These are phyloP conservation scores for Diplotaxis tenuifolia DNA, from an alignment of 345 rosid species.

Conservation along the genomic window DNA sequence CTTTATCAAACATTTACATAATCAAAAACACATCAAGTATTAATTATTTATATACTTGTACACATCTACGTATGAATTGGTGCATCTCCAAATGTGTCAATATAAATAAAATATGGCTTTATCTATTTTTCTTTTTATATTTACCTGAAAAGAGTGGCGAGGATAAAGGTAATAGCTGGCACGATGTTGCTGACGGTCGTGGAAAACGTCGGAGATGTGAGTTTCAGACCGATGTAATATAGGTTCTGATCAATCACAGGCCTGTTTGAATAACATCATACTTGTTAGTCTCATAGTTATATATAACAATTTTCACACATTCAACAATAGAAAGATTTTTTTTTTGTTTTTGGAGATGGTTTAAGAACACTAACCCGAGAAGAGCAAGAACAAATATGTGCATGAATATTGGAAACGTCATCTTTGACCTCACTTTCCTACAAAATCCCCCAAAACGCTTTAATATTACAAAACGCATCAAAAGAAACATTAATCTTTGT, in stretches of 20 bases:
- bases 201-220: constrained; percentile 86
- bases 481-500: not conserved
- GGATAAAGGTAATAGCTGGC: constrained; percentile 78
- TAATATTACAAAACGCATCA: constrained; percentile 8
- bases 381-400: constrained; percentile 79
- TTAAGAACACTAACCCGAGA: constrained; percentile 62
- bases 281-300: not conserved
- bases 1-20: constrained; percentile 18
- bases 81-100: constrained; percentile 13
- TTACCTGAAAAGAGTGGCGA: constrained; percentile 63
- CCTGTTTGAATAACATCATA: constrained; percentile 37
- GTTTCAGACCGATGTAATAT: constrained; percentile 83
- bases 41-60: no score
- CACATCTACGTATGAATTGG: not conserved
- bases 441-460: not conserved
- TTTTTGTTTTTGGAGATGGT: constrained; percentile 10
- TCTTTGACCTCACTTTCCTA: constrained; percentile 78
- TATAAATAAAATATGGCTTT: constrained; percentile 16
- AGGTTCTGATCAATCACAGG: constrained; percentile 98
- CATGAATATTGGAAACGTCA: constrained; percentile 75
- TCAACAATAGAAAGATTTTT: no score
- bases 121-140: not conserved
- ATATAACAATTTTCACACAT: not conserved
- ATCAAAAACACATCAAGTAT: constrained; percentile 19
- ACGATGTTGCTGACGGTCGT: constrained; percentile 90